These are phyloP conservation scores for Gastrolobium bilobum DNA, from an alignment of 306 rosid genomes.

Conservation along the genomic window DNA sequence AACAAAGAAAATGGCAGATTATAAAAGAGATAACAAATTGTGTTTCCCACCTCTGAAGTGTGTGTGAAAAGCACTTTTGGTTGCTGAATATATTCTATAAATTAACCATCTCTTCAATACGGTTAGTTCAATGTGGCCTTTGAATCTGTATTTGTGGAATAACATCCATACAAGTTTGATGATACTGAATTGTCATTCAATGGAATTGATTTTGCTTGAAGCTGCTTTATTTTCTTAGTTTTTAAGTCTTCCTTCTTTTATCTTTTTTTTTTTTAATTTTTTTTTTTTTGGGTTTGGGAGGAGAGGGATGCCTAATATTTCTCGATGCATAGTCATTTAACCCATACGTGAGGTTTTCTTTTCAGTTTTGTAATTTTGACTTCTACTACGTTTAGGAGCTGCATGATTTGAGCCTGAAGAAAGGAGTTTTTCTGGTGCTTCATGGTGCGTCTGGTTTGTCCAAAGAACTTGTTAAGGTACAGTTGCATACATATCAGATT, in stretches of 20 bases:
- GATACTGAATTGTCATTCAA: no score
- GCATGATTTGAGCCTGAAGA: conserved; percentile 68
- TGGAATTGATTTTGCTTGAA: no score
- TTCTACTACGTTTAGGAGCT: conserved; percentile 63
- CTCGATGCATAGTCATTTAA: not conserved
- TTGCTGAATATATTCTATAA: not conserved
- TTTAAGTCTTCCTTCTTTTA: no score
- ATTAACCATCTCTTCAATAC: no score
- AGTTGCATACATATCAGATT: conserved; percentile 3
- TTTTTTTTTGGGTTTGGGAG: no score
- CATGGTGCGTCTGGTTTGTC: conserved; percentile 96
- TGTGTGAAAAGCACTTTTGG: not conserved
- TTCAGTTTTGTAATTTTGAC: conserved; percentile 44
- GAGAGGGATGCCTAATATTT: conserved; percentile 20
- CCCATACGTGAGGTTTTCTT: conserved; percentile 14
- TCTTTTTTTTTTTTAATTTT: no score
- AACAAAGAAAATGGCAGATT: not conserved
- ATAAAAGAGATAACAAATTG: not conserved
- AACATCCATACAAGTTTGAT: no score
- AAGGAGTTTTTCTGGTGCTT: conserved; percentile 82
- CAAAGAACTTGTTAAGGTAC: conserved; percentile 80
- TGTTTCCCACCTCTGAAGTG: not conserved
- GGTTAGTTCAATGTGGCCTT: no score
- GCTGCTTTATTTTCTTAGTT: no score
- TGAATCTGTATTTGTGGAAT: no score